Evolutionary conservation across 2,329 filamentous ascomycete genomes (phyloP).

Genomic region (Tolypocladium paradoxum): DNA sequence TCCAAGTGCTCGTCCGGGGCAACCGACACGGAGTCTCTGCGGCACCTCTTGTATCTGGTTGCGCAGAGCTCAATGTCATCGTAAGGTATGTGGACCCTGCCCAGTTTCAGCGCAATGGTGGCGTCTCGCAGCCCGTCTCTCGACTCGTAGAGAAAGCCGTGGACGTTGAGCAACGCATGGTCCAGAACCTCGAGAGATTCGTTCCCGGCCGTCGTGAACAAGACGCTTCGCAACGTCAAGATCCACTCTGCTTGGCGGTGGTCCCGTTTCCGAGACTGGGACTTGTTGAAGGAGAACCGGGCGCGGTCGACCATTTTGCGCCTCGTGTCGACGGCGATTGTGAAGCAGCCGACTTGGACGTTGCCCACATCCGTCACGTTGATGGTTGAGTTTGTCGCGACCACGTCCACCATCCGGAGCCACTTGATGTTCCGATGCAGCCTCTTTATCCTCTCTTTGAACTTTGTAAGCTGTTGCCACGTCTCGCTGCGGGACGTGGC

Average conservation of each 20-base stretch:
- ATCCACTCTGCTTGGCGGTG: constrained; percentile 83
- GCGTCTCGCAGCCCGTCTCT: constrained; percentile 83
- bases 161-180: constrained; percentile 76
- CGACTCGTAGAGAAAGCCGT: constrained; percentile 79
- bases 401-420: constrained; percentile 80
- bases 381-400: constrained; percentile 69
- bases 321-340: constrained; percentile 80
- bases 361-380: constrained; percentile 73
- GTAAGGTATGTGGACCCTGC: constrained; percentile 79
- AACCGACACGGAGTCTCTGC: constrained; percentile 22
- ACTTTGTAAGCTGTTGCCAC: constrained; percentile 66
- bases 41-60: constrained; percentile 40
- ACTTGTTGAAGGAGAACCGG: constrained; percentile 75
- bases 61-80: constrained; percentile 67
- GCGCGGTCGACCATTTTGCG: constrained; percentile 85
- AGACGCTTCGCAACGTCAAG: constrained; percentile 69
- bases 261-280: constrained; percentile 42
- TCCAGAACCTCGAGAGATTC: constrained; percentile 86
- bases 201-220: constrained; percentile 76
- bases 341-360: constrained; percentile 74
- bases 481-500: constrained; percentile 50
- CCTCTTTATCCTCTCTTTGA: constrained; percentile 78
- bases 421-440: constrained; percentile 80
- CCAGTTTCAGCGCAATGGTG: constrained; percentile 81
- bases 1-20: constrained; percentile 37